Evolutionary conservation across 1,284 basidiomycete genomes (phyloP).

Genomic region (Golubevia sp.): DNA sequence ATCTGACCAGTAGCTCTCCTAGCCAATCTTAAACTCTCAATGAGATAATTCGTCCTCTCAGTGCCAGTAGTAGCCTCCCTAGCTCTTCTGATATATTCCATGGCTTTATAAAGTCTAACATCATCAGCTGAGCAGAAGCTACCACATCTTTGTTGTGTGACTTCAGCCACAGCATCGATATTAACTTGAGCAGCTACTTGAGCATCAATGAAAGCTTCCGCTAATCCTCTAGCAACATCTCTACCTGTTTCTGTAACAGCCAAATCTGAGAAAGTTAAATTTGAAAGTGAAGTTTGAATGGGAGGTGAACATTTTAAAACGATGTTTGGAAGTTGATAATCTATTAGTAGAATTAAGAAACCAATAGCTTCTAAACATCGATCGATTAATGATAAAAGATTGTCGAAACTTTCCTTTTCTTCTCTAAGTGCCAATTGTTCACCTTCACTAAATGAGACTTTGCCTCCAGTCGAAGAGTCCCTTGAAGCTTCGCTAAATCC

Average conservation of each 20-base stretch:
- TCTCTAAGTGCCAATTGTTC: constrained; percentile 9
- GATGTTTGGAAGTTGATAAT: constrained; percentile 86
- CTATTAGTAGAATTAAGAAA: constrained; percentile 86
- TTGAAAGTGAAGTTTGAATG: constrained; percentile 65
- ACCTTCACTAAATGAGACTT: constrained; percentile 1
- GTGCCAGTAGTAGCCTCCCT: constrained; percentile 75
- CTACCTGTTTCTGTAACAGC: constrained; percentile 81
- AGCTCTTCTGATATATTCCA: constrained; percentile 89
- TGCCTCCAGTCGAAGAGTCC: constrained; percentile 3
- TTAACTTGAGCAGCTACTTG: constrained; percentile 95
- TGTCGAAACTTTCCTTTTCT: too few relatives aligned
- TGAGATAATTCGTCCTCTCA: constrained; percentile 76
- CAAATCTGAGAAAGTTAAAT: constrained; percentile 80
- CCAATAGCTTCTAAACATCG: constrained; percentile 70
- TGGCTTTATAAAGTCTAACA: constrained; percentile 97
- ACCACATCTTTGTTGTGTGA: constrained; percentile 89
- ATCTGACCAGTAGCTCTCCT: constrained; percentile 82
- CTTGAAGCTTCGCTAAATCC: constrained; percentile 23
- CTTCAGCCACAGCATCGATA: constrained; percentile 93
- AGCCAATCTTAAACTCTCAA: constrained; percentile 83
- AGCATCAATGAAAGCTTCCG: constrained; percentile 94
- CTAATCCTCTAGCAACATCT: constrained; percentile 80
- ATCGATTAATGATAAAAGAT: too few relatives aligned
- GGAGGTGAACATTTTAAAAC: constrained; percentile 67
- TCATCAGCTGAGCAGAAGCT: constrained; percentile 98